A percentile compares a stretch with the other conserved stretches of the same genome.
Conservation (phyloP, 2,329 filamentous ascomycete genomes). For the Leptographium wingfieldii region DNA sequence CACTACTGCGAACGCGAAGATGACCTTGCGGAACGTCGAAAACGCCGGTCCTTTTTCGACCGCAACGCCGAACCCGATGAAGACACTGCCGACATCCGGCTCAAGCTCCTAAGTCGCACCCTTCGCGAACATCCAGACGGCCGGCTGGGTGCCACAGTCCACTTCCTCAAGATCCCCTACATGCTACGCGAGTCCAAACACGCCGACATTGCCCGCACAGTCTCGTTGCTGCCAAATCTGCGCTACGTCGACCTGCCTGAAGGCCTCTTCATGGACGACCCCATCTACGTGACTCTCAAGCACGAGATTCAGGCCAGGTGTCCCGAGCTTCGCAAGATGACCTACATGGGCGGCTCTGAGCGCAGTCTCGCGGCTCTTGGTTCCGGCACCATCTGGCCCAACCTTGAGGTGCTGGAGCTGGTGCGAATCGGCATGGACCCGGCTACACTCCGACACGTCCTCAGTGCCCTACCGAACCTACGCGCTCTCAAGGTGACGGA, state of each 20-base stretch:
- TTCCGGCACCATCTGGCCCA: slow-evolving; percentile 52
- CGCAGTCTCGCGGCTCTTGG: slow-evolving; percentile 59
- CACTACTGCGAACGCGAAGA: slow-evolving; percentile 90
- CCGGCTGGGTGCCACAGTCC: slow-evolving; percentile 54
- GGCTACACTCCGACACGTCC: slow-evolving; percentile 53
- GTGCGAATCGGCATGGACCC: slow-evolving; percentile 57
- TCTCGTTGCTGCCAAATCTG: slow-evolving; percentile 74
- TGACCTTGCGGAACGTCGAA: slow-evolving; percentile 65
- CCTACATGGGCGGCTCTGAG: slow-evolving; percentile 67
- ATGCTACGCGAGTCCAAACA: slow-evolving; percentile 87
- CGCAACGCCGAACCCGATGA: slow-evolving; percentile 71
- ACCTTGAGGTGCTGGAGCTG: slow-evolving; percentile 62
- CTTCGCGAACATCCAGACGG: slow-evolving; percentile 62
- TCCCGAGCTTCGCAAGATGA: slow-evolving; percentile 78
- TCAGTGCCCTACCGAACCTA: slow-evolving; percentile 54
- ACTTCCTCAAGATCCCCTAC: slow-evolving; percentile 80
- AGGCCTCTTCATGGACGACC: slow-evolving; percentile 73
- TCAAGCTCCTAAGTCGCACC: slow-evolving; percentile 69
- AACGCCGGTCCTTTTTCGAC: slow-evolving; percentile 58
- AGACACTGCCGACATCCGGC: slow-evolving; percentile 62
- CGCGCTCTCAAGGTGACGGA: slow-evolving; percentile 64
- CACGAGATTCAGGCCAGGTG: slow-evolving; percentile 78
- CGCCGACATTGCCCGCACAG: slow-evolving; percentile 69
- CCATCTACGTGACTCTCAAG: slow-evolving; percentile 59
- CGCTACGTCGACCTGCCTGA: slow-evolving; percentile 85